Conservation (phyloP, 2,329 filamentous ascomycete species). For the Pyrenophora tritici-repentis region DNA sequence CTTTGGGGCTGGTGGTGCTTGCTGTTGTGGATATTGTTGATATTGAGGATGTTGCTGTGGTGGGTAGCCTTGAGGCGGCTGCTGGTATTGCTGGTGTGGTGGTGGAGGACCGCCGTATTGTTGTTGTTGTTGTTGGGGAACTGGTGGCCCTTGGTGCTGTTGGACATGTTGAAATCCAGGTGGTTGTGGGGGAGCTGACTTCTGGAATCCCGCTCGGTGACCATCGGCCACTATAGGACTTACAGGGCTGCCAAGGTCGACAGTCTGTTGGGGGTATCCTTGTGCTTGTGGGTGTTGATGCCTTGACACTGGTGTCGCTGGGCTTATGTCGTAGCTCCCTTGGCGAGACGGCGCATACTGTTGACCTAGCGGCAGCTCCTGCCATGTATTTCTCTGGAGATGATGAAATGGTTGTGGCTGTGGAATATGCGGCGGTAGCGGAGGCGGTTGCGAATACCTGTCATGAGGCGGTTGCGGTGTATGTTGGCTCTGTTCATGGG, state of each 20-base stretch:
- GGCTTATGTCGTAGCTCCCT: slow-evolving; percentile 30
- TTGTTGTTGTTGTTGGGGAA: slow-evolving; percentile 21
- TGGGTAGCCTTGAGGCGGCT: slow-evolving; percentile 15
- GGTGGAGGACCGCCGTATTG: slow-evolving; percentile 14
- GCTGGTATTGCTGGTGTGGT: slow-evolving; percentile 19
- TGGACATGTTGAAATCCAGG: slow-evolving; percentile 19
- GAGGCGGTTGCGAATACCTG: slow-evolving; percentile 39
- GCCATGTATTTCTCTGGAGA: slow-evolving; percentile 25
- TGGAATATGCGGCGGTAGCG: slow-evolving; percentile 43
- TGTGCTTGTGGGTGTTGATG: slow-evolving; percentile 35
- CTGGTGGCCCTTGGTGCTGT: slow-evolving; percentile 22
- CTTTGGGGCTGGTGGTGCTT: slow-evolving; percentile 21
- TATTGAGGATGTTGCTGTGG: slow-evolving; percentile 25
- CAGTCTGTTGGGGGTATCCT: slow-evolving; percentile 23
- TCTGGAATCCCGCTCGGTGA: slow-evolving; percentile 29
- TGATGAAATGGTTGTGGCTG: slow-evolving; percentile 27
- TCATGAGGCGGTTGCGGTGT: slow-evolving; percentile 32
- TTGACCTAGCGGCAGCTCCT: slow-evolving; percentile 19
- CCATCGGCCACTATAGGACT: slow-evolving; percentile 44
- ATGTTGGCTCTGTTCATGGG: slow-evolving; percentile 33
- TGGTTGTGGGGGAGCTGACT: slow-evolving; percentile 24
- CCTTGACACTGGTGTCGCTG: slow-evolving; percentile 36
- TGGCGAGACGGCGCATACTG: slow-evolving; percentile 29
- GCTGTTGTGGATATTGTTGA: slow-evolving; percentile 34
- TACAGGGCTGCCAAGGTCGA: slow-evolving; percentile 43